phyloP scores from a whole-genome alignment of 257 asterid species.

The Paulownia fortunei region DNA sequence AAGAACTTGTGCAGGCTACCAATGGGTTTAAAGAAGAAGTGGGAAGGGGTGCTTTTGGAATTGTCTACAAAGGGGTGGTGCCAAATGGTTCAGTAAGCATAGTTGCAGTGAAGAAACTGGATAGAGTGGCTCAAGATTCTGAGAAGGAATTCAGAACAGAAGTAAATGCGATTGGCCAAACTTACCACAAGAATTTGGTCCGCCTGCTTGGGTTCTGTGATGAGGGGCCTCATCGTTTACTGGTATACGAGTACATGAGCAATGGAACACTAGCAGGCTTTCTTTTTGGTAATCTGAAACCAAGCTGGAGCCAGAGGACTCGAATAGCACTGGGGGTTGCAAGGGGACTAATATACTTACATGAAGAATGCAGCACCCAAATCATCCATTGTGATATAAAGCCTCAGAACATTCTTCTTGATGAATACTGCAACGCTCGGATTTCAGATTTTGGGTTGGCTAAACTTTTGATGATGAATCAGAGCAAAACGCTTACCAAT shows the following conservation, averaged over 20 bases:
- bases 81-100: neutral
- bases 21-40: slow-evolving; percentile 49
- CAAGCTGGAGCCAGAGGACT: slow-evolving; percentile 59
- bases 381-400: slow-evolving; percentile 68
- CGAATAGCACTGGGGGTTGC: slow-evolving; percentile 55
- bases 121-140: slow-evolving; percentile 44
- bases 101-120: slow-evolving; percentile 64
- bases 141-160: slow-evolving; percentile 73
- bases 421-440: slow-evolving; percentile 47
- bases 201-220: slow-evolving; percentile 58
- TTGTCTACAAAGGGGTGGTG: slow-evolving; percentile 60
- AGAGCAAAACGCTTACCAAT: slow-evolving; percentile 46
- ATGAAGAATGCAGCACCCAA: slow-evolving; percentile 57
- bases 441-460: slow-evolving; percentile 72
- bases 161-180: slow-evolving; percentile 56
- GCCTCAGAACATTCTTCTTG: slow-evolving; percentile 67
- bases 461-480: slow-evolving; percentile 51
- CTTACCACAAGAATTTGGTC: slow-evolving; percentile 72
- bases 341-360: slow-evolving; percentile 51
- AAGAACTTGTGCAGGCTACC: slow-evolving; percentile 51
- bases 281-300: slow-evolving; percentile 44
- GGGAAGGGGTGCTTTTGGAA: slow-evolving; percentile 70
- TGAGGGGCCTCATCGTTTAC: slow-evolving; percentile 50
- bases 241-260: slow-evolving; percentile 54
- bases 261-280: slow-evolving; percentile 53